These are phyloP conservation scores for Fusarium sp. DNA, from an alignment of 2,329 filamentous ascomycete genomes.

Conservation along the genomic window DNA sequence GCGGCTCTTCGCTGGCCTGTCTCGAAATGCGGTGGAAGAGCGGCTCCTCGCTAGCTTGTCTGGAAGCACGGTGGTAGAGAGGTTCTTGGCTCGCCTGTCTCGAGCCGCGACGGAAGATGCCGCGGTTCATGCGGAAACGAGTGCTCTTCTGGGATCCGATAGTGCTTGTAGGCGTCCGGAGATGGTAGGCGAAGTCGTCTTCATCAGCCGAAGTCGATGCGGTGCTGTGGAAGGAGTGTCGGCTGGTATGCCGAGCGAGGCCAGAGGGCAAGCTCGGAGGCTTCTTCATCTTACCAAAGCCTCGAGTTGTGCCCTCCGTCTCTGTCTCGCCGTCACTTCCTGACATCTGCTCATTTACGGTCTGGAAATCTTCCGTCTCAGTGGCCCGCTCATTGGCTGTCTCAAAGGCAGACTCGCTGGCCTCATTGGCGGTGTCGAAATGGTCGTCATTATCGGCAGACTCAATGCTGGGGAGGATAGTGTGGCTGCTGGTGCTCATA, in stretches of 20 bases:
- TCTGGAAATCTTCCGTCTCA: conserved; percentile 95
- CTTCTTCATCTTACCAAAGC: conserved; percentile 53
- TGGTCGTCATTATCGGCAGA: conserved; percentile 63
- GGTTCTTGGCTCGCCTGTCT: conserved; percentile 68
- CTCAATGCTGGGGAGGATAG: conserved; percentile 27
- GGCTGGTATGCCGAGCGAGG: conserved; percentile 56
- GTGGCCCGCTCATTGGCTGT: conserved; percentile 80
- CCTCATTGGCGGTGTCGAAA: conserved; percentile 84
- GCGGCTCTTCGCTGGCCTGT: conserved; percentile 66
- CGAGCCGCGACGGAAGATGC: conserved; percentile 65
- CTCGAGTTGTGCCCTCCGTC: conserved; percentile 71
- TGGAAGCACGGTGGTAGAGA: conserved; percentile 63
- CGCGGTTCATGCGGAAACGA: conserved; percentile 74
- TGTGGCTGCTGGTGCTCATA: conserved; percentile 31
- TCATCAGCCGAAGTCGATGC: conserved; percentile 87
- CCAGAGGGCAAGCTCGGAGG: conserved; percentile 53
- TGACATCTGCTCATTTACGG: conserved; percentile 79
- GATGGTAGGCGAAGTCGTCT: conserved; percentile 58
- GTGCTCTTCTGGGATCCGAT: conserved; percentile 69
- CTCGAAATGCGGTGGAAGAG: conserved; percentile 65
- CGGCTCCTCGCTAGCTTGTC: conserved; percentile 67
- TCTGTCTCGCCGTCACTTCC: conserved; percentile 89
- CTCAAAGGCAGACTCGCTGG: conserved; percentile 69
- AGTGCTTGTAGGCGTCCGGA: conserved; percentile 68
- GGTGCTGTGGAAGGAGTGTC: conserved; percentile 81